A percentile compares a stretch with the other conserved stretches of the same genome.
These are phyloP conservation scores for Mallotus repandus DNA, from an alignment of 441 rosid species.

Conservation along the genomic window DNA sequence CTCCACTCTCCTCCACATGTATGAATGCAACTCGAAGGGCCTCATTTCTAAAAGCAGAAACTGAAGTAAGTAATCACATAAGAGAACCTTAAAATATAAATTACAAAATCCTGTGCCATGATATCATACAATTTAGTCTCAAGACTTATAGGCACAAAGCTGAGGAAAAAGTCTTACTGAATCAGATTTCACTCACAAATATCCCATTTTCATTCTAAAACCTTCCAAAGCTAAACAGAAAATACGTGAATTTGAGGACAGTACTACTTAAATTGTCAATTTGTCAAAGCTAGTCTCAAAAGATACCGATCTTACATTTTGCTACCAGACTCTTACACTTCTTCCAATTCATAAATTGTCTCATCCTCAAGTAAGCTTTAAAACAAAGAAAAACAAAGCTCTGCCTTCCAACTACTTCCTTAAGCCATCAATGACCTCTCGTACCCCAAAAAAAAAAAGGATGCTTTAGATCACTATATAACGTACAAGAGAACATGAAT, in stretches of 20 bases:
- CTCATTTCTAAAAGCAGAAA: slow-evolving; percentile 59
- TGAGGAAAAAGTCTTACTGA: not conserved
- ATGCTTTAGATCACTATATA: no score
- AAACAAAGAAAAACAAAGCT: no score
- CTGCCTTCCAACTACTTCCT: no score
- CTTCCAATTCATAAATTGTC: not conserved
- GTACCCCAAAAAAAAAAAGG: no score
- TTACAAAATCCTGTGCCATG: not conserved
- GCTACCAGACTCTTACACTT: not conserved
- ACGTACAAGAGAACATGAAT: no score
- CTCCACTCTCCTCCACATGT: slow-evolving; percentile 74
- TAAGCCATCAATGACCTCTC: no score
- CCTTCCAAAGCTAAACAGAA: not conserved
- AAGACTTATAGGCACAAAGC: not conserved
- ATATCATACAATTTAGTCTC: not conserved
- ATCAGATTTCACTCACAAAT: not conserved
- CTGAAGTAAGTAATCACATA: not conserved
- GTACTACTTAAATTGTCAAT: not conserved
- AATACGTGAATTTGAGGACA: not conserved
- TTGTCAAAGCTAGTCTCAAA: not conserved
- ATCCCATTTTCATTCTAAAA: slow-evolving; percentile 1
- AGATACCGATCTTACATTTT: not conserved
- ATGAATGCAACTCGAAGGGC: slow-evolving; percentile 98
- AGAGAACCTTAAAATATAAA: slow-evolving; percentile 3
- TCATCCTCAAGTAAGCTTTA: no score